A percentile compares a stretch with the other conserved stretches of the same genome.
Conservation (phyloP, 257 asterid species). For the Pogostemon cablin region DNA sequence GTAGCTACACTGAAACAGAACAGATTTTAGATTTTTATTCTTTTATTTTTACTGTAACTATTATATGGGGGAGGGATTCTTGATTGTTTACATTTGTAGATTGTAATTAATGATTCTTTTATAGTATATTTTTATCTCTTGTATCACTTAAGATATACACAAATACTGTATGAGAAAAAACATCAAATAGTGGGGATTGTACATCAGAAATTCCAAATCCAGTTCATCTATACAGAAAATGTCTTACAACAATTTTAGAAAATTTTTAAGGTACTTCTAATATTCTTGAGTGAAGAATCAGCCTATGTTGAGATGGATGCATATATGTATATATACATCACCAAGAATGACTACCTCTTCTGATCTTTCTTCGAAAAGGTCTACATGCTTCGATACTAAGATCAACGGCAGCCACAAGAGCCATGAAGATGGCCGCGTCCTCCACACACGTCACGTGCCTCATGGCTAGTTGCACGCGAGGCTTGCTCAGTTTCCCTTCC, state of each 20-base stretch:
- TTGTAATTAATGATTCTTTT: not conserved
- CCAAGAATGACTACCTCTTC: slow-evolving; percentile 72
- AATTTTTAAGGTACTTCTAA: not conserved
- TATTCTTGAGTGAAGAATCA: slow-evolving; percentile 22
- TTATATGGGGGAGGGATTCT: too few species aligned
- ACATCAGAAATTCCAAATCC: slow-evolving; percentile 25
- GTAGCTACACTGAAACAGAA: not conserved
- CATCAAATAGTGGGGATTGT: slow-evolving; percentile 2
- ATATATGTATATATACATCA: slow-evolving; percentile 31
- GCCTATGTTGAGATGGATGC: not conserved
- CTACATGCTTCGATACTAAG: slow-evolving; percentile 90
- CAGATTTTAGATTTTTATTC: too few species aligned
- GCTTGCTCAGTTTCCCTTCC: slow-evolving; percentile 85
- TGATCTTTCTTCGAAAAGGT: slow-evolving; percentile 71
- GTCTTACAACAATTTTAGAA: slow-evolving; percentile 31
- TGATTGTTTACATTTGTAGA: too few species aligned
- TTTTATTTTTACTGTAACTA: too few species aligned
- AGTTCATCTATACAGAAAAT: slow-evolving; percentile 42
- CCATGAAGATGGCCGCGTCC: slow-evolving; percentile 97
- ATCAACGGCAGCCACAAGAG: slow-evolving; percentile 94
- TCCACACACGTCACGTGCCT: slow-evolving; percentile 87
- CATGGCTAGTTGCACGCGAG: slow-evolving; percentile 85
- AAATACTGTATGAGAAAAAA: not conserved
- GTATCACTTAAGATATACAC: not conserved
- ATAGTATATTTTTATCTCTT: not conserved